These are phyloP conservation scores for Thermomucor indicae-seudaticae DNA, from an alignment of 371 early-diverging fungal genomes.

Conservation along the genomic window DNA sequence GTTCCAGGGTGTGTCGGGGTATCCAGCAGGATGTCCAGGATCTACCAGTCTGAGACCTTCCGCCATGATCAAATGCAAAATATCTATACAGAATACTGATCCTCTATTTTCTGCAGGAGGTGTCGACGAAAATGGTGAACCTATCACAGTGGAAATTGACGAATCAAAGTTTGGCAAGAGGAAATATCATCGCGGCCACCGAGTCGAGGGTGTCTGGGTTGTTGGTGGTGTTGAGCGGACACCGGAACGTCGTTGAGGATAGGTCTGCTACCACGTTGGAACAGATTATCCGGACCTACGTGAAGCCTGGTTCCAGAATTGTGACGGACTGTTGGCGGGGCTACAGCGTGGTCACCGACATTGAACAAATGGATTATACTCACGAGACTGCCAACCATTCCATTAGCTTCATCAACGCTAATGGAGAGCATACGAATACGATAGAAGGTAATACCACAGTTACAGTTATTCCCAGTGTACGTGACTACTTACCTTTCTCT, in stretches of 20 bases:
- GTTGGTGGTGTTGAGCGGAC: conserved; percentile 15
- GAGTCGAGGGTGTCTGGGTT: conserved; percentile 13
- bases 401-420: no score
- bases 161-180: conserved; percentile 17
- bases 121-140: not conserved
- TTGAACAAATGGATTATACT: not conserved
- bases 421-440: conserved; percentile 6
- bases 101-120: no score
- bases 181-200: conserved; percentile 10
- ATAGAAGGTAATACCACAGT: conserved; percentile 8
- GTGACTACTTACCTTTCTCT: not conserved
- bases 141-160: conserved; percentile 10
- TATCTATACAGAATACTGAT: no score
- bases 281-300: not conserved
- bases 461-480: not conserved
- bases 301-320: conserved; percentile 4
- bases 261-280: not conserved
- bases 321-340: conserved; percentile 10
- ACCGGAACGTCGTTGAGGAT: conserved; percentile 1
- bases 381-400: conserved; percentile 7
- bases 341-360: not conserved
- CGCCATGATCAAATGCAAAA: no score
- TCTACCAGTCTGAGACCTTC: no score
- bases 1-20: no score
- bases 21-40: no score